Evolutionary conservation across 129 eudicot genomes (phyloP).

Genomic region (Kitagawia praeruptora): DNA sequence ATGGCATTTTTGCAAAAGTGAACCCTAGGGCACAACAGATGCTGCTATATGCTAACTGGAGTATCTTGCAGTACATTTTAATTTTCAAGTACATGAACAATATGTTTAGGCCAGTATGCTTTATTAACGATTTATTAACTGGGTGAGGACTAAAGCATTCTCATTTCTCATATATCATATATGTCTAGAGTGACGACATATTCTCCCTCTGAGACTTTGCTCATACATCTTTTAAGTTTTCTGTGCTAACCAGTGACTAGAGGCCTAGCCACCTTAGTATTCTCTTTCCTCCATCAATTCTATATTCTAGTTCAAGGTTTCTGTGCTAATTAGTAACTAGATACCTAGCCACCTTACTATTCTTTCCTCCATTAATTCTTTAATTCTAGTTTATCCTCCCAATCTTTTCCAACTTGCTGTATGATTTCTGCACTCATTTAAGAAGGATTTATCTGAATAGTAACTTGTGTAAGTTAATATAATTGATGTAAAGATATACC

Average conservation of each 20-base stretch:
- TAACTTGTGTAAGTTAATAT: background rate
- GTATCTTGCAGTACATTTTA: background rate
- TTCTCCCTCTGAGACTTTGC: background rate
- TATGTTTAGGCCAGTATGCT: background rate
- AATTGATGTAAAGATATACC: no score
- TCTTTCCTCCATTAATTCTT: background rate
- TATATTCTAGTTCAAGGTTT: no score
- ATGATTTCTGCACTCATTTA: background rate
- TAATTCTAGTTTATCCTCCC: background rate
- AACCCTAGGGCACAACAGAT: background rate
- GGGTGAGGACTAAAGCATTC: background rate
- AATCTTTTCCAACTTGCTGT: background rate
- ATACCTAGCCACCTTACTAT: background rate
- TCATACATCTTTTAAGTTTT: background rate
- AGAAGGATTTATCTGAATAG: background rate
- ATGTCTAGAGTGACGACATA: background rate
- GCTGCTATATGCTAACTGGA: background rate
- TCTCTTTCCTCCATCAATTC: background rate
- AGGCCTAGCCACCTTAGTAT: background rate
- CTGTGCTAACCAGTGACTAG: background rate
- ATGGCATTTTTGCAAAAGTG: background rate
- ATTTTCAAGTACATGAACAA: background rate
- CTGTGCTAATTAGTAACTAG: background rate
- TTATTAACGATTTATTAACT: background rate
- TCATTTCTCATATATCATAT: no score